A percentile compares a stretch with the other conserved stretches of the same genome.
Evolutionary conservation across 2,329 filamentous ascomycete genomes (phyloP).

Genomic region (Verticillium isaacii): DNA sequence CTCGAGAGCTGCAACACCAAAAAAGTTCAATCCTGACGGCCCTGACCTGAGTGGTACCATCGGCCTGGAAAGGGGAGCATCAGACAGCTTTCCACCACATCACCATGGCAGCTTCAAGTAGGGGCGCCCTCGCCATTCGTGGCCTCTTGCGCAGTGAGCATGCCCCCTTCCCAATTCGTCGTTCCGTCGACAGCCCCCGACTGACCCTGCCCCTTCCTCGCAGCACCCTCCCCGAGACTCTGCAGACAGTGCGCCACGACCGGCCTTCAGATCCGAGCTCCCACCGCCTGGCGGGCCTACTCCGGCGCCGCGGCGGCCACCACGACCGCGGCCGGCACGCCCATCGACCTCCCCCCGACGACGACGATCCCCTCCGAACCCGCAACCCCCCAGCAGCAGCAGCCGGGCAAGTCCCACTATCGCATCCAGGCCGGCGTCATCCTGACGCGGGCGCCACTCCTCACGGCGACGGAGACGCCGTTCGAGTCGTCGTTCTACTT

Average conservation of each 20-base stretch:
- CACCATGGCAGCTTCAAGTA: slow-evolving; percentile 52
- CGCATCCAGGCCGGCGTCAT: slow-evolving; percentile 64
- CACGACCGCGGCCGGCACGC: slow-evolving; percentile 8
- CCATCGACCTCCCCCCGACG: slow-evolving; percentile 17
- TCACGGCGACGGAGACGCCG: slow-evolving; percentile 76
- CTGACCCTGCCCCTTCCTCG: background rate
- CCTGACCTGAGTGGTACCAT: background rate
- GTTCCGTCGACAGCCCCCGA: background rate
- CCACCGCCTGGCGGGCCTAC: slow-evolving; percentile 24
- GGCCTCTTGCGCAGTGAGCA: slow-evolving; percentile 46
- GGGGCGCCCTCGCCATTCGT: slow-evolving; percentile 46
- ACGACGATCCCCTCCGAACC: slow-evolving; percentile 18
- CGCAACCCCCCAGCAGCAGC: slow-evolving; percentile 7
- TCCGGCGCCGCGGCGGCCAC: slow-evolving; percentile 18
- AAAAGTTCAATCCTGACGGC: slow-evolving; percentile 19
- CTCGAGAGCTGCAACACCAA: slow-evolving; percentile 12
- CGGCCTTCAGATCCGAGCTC: slow-evolving; percentile 16
- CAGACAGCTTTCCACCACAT: background rate
- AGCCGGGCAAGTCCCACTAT: slow-evolving; percentile 25
- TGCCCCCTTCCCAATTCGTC: background rate
- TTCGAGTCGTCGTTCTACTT: slow-evolving; percentile 95
- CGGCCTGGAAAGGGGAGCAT: slow-evolving; percentile 1
- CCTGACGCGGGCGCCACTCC: slow-evolving; percentile 79
- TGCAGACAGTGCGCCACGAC: slow-evolving; percentile 32
- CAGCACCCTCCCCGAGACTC: slow-evolving; percentile 23